Conservation (phyloP, 2,329 filamentous ascomycete species). For the Geosmithia putterillii region DNA sequence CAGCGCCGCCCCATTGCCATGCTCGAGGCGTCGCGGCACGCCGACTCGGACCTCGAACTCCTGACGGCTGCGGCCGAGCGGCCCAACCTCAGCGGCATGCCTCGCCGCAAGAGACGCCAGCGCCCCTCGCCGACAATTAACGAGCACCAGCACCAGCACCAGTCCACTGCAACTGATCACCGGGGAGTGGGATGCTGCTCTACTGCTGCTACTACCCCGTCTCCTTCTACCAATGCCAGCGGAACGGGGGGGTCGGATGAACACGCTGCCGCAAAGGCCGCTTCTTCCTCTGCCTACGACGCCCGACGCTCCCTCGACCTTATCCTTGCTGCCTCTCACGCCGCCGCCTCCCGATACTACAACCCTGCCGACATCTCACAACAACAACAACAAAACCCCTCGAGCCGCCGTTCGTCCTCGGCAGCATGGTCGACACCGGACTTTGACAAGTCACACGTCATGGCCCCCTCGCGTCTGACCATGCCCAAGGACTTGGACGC, state of each 20-base stretch:
- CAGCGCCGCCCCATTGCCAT: constrained; percentile 11
- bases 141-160: background rate
- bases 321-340: background rate
- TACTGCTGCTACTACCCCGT: no score
- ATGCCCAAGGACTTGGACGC: background rate
- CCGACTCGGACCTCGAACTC: background rate
- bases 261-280: background rate
- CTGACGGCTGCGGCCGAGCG: background rate
- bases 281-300: background rate
- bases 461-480: background rate
- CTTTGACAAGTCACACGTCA: background rate
- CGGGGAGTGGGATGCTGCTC: no score
- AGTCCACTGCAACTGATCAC: no score
- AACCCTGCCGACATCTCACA: background rate
- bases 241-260: background rate
- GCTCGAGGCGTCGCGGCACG: background rate
- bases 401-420: background rate
- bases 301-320: background rate
- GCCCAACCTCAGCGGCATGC: background rate
- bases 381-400: background rate
- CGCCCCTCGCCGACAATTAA: background rate
- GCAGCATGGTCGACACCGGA: background rate
- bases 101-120: constrained; percentile 1
- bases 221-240: background rate
- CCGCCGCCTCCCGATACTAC: background rate